These are phyloP conservation scores for Diplodia scrobiculata DNA, from an alignment of 2,329 filamentous ascomycete genomes.

Conservation along the genomic window DNA sequence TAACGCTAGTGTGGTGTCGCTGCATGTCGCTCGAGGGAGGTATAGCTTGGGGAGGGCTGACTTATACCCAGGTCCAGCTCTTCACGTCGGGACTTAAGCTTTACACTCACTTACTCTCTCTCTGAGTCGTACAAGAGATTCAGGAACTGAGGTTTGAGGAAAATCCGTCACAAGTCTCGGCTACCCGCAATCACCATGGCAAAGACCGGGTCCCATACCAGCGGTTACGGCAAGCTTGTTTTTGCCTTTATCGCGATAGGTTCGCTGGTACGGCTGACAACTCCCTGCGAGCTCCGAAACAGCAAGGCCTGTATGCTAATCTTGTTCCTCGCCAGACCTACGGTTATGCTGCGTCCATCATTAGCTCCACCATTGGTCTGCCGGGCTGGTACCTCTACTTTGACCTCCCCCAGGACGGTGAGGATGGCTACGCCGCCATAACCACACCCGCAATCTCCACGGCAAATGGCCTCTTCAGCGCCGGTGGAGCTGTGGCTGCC, in stretches of 20 bases:
- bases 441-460: slow-evolving; percentile 54
- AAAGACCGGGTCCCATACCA: slow-evolving; percentile 32
- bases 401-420: slow-evolving; percentile 48
- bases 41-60: slow-evolving; percentile 2
- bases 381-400: slow-evolving; percentile 57
- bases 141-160: not conserved
- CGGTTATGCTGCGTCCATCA: slow-evolving; percentile 56
- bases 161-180: not conserved
- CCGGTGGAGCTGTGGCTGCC: slow-evolving; percentile 53
- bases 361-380: slow-evolving; percentile 57
- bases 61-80: slow-evolving; percentile 21
- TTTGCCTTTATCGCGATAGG: slow-evolving; percentile 33
- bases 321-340: slow-evolving; percentile 44
- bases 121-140: not conserved
- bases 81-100: slow-evolving; percentile 4
- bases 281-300: not conserved
- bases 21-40: slow-evolving; percentile 18
- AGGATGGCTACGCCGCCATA: slow-evolving; percentile 50
- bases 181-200: slow-evolving; percentile 2
- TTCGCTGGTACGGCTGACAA: slow-evolving; percentile 32
- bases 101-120: not conserved
- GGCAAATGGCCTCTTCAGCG: slow-evolving; percentile 54
- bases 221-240: slow-evolving; percentile 32
- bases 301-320: not conserved
- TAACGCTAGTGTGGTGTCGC: slow-evolving; percentile 17